Base-by-base conservation (phyloP, 2,329 filamentous ascomycete species). In the Claviceps purpurea region DNA sequence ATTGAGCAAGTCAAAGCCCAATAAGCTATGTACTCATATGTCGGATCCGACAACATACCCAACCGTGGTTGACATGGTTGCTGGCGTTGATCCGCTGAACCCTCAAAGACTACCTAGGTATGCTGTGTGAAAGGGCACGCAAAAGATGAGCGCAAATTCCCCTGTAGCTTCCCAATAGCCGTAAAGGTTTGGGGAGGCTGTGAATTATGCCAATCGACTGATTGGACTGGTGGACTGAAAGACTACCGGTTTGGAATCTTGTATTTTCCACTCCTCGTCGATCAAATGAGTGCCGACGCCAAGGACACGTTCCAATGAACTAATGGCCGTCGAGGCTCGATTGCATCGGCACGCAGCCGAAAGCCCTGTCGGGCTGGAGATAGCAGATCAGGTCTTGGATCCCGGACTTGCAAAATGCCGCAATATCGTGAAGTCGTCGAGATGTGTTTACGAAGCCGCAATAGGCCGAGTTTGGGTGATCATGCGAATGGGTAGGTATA, bases 11-110 rank as follows among this genome's bases (percentile, higher is more conserved):
- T 10, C 7, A 3, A 34, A 43, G n/a, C 22, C n/a, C 24, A 44
- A 11, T 26, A 38, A 11, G 20, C 26, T 8, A n/a, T 34, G 30
- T 34, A 34, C 30, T 34, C 7, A 26, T 24, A 3, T 45, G 50
- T 2, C 16, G 30, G 10, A 14, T 16, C 14, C 38, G 20, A 39
- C 2, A 11, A 61, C 64, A 54, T 66, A 72, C 71, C 71, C 71
- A 54, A 66, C 53, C 48, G 69, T 81, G 42, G 59, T 60, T 26
- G 59, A 56, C 59, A 60, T 60, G 37, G 34, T 18, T 50, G 39
- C 43, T 24, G 41, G 45, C 10, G 16, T 18, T 47, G 4, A 34
- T 38, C 14, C 16, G 45, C 4, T 38, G 5, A 47, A 22, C 16
- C 20, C 18, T n/a, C 10, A 45, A 8, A 43, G 40, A 46, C 4